Conservation (phyloP, 352 stramenopile species). For the Globisporangium nagaii region DNA sequence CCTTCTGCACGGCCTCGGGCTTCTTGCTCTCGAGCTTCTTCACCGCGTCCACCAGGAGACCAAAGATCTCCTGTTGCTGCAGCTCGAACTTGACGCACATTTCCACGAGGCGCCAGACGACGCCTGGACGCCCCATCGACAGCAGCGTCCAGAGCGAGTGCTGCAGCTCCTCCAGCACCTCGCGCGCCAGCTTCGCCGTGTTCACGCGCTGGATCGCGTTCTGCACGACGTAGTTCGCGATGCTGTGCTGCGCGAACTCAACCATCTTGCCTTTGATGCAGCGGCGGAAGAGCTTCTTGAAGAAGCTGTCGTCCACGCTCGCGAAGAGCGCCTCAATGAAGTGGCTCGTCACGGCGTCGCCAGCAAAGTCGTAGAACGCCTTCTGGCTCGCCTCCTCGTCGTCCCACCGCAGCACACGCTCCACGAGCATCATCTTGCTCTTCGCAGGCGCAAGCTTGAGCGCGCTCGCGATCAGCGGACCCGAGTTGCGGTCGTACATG, state of each 20-base stretch:
- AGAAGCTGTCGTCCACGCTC: conserved; percentile 60
- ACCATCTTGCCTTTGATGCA: conserved; percentile 59
- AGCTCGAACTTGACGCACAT: conserved; percentile 61
- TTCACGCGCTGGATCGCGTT: conserved; percentile 53
- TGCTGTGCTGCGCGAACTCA: conserved; percentile 63
- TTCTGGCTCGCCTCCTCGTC: conserved; percentile 41
- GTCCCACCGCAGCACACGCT: conserved; percentile 71
- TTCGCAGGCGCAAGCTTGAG: conserved; percentile 54
- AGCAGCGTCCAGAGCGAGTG: conserved; percentile 63
- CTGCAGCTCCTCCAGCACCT: conserved; percentile 58
- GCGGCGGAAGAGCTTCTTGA: conserved; percentile 55
- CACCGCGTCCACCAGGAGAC: conserved; percentile 48
- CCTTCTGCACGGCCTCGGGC: conserved; percentile 53
- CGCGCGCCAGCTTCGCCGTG: conserved; percentile 29
- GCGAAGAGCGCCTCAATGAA: conserved; percentile 64
- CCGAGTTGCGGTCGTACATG: conserved; percentile 72
- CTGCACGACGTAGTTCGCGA: conserved; percentile 84
- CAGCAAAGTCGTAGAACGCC: conserved; percentile 63
- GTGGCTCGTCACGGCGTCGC: conserved; percentile 72
- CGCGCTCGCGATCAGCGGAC: conserved; percentile 56
- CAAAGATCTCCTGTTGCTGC: conserved; percentile 46
- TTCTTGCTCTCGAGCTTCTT: conserved; percentile 81
- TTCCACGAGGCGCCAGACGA: conserved; percentile 76
- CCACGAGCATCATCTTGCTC: conserved; percentile 40
- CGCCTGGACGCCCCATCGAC: conserved; percentile 57